Base-by-base conservation (phyloP, 345 rosid genomes). In the Salix viminalis region DNA sequence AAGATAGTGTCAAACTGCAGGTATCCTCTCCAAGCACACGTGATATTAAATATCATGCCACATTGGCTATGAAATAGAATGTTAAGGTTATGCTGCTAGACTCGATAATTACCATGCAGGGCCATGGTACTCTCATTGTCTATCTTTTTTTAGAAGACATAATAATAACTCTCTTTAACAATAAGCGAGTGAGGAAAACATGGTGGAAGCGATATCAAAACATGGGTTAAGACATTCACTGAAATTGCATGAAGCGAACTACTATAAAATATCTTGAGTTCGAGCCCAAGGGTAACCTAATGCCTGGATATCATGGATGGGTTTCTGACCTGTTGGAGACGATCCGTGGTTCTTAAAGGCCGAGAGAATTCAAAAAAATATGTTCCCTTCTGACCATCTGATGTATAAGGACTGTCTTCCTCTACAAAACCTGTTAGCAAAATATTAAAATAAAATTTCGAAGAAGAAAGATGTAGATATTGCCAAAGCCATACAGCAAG, bases 311-410 rank as follows among this genome's bases (percentile, higher is more conserved):
- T 23, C 75, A 77, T 19, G 69, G 72, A 82, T 39, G 41, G 60
- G 76, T 32, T 67, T 80, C 87, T 79, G 60, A 95, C 99, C 97
- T 96, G 98, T 81, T 90, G 99, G 78, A 91, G 86, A 65, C 85
- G 94, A 82, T 96, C 99, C 89, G 79, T 90, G 42, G 98, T 93
- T 81, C 99, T 89, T 84, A 93, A 86, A 65, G 99, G 94, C 88
- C 99, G 86, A 60, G 97, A 89, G 71, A 96, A 91, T 79, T 96
- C 99, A 77, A 93, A 93, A 79, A 79, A 85, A 83, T 93, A 93
- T 23, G 91, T 87, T 76, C 97, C 98, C 84, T 90, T 90, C 74
- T 89, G 76, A 76, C 90, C 89, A 82, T 84, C 87, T 13, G 89
- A 66, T 72, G 86, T 80, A 82, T 91, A 96, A 73, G 99, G 99